Evolutionary conservation across 2,329 filamentous ascomycete genomes (phyloP), one percentile per base, ranked within the genome.

Genomic region (Colletotrichum destructivum): DNA sequence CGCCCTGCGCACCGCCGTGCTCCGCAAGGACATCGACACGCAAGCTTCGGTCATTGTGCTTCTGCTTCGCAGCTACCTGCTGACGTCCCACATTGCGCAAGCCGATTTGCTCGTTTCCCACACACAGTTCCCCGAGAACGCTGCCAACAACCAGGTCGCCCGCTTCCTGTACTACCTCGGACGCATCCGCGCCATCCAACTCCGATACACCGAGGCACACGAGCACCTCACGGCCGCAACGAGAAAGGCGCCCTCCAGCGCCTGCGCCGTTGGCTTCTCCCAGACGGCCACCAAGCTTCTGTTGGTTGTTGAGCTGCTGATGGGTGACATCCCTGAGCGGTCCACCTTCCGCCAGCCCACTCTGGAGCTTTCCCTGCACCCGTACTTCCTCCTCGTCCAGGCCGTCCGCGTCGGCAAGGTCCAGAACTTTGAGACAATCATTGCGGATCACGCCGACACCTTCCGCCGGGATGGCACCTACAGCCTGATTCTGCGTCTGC

Each of bases 271-370:
- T 55, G 96, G 96, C 56, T 99, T 99, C 83, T 95, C 97, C 76
- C 96, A 98, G 83, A 95, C 95, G 49, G 96, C 96, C 0, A 97
- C 94, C 75, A 99, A 99, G 88, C 89, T 98, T n/a, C 87, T 98
- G 75, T 90, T 98, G 54, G 95, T 99, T 23, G 96, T 99, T 15
- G 96, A 99, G 86, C 87, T 99, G 73, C 86, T 99, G 74, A 99
- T 99, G 96, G 96, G 96, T 75, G 96, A 99, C 79, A 99, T 99
- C 76, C 96, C 96, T 40, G 96, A 98, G 79, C 94, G 96, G 71
- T 93, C 95, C 18, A 93, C 96, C 67, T 99, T 99, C 90, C 93
- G 96, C 70, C 94, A 96, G 79, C 90, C 95, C 2, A 91, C 91
- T 69, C 90, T 98, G 78, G 96, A 98, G 85, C 90, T 92, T 75